phyloP scores from a whole-genome alignment of 352 stramenopile genomes.

The Phytophthora rubi region DNA sequence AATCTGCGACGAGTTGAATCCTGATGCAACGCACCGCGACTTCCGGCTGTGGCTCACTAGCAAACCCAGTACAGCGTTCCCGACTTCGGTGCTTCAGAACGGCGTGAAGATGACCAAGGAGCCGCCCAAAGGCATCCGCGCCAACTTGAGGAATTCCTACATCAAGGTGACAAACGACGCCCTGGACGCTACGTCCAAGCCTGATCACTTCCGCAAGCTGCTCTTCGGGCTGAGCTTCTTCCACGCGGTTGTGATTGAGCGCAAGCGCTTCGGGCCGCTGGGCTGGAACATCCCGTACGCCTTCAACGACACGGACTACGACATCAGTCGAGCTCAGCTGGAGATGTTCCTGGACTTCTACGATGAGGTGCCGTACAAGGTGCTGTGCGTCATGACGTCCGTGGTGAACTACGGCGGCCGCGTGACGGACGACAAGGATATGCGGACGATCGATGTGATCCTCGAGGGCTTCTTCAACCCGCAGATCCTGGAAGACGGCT shows the following conservation, averaged over 20 bases:
- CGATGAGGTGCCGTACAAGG: constrained; percentile 84
- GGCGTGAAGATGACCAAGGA: constrained; percentile 98
- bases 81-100: constrained; percentile 94
- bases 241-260: constrained; percentile 93
- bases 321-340: constrained; percentile 87
- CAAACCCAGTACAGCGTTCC: constrained; percentile 84
- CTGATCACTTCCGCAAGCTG: constrained; percentile 92
- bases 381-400: constrained; percentile 93
- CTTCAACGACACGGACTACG: constrained; percentile 97
- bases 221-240: constrained; percentile 94
- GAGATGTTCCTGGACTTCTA: constrained; percentile 91
- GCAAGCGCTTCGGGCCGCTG: constrained; percentile 94
- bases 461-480: constrained; percentile 91
- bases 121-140: constrained; percentile 92
- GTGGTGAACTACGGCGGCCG: constrained; percentile 95
- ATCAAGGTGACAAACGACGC: constrained; percentile 93
- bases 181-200: constrained; percentile 87
- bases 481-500: constrained; percentile 76
- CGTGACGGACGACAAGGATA: constrained; percentile 95
- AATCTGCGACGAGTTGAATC: constrained; percentile 92
- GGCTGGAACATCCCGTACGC: constrained; percentile 98
- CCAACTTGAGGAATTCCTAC: constrained; percentile 95
- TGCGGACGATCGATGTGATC: constrained; percentile 91
- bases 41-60: constrained; percentile 96
- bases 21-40: constrained; percentile 87